Conservation (phyloP, 495 filamentous ascomycete genomes). For the Hypoxylon crocopeplum region DNA sequence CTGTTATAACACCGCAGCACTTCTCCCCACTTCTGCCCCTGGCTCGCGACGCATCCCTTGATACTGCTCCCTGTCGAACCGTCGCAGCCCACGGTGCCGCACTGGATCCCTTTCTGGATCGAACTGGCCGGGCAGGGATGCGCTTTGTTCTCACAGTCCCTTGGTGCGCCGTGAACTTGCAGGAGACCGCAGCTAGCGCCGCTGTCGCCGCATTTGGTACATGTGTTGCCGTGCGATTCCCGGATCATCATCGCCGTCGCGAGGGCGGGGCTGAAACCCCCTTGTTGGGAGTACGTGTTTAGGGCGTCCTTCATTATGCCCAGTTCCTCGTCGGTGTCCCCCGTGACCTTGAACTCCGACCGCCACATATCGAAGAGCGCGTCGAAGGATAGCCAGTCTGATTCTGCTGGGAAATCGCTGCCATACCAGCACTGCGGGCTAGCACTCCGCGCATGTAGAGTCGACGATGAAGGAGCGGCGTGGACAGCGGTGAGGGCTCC, state of each 20-base stretch:
- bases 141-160: not conserved
- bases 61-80: not conserved
- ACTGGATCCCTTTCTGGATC: constrained; percentile 1
- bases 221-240: too few relatives aligned
- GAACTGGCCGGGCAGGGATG: constrained; percentile 2
- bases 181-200: too few relatives aligned
- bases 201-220: too few relatives aligned
- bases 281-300: not conserved
- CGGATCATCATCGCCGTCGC: too few relatives aligned
- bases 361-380: constrained; percentile 10
- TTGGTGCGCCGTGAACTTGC: too few relatives aligned
- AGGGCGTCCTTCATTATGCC: not conserved
- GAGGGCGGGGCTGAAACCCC: too few relatives aligned
- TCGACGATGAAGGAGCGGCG: not conserved
- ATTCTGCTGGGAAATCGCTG: constrained; percentile 1
- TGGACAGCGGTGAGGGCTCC: not conserved
- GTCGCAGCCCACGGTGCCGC: constrained; percentile 4
- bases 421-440: constrained; percentile 9
- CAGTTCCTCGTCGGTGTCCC: constrained; percentile 1
- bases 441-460: not conserved
- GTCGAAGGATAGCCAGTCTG: constrained; percentile 10
- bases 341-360: not conserved
- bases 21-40: constrained; percentile 1
- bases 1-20: constrained; percentile 12
- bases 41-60: constrained; percentile 1